Conservation (phyloP, 805 yeast genomes). For the Lipomyces spencermartinsiae region DNA sequence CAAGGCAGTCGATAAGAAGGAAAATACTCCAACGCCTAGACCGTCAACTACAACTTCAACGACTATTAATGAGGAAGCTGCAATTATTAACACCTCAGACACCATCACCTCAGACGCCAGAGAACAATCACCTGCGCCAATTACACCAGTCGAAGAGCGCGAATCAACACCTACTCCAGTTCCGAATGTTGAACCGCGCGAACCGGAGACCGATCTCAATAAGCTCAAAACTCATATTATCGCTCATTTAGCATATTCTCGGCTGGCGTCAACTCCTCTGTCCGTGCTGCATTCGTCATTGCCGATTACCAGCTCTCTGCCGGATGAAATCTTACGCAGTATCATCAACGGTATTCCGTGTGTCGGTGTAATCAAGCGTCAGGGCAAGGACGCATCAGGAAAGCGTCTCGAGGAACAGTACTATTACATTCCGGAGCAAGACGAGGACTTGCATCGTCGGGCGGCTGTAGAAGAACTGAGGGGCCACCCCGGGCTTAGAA, state of each 20-base stretch:
- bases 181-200: not conserved
- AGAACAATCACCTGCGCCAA: not conserved
- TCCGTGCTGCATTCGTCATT: constrained; percentile 69
- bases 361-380: constrained; percentile 86
- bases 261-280: constrained; percentile 87
- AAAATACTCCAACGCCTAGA: not conserved
- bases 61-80: not conserved
- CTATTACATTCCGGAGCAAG: constrained; percentile 86
- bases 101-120: not conserved
- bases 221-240: constrained; percentile 69
- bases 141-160: not conserved
- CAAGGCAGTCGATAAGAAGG: constrained; percentile 14
- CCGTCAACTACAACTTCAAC: not conserved
- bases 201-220: constrained; percentile 17
- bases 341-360: constrained; percentile 58
- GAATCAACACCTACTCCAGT: not conserved
- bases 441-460: constrained; percentile 72
- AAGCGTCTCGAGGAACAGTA: constrained; percentile 92
- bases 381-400: constrained; percentile 97
- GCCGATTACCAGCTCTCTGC: constrained; percentile 43
- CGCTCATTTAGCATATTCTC: constrained; percentile 89
- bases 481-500: constrained; percentile 77
- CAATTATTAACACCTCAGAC: not conserved
- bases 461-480: constrained; percentile 73
- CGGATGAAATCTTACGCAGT: constrained; percentile 49